Conservation (phyloP, 345 rosid genomes). For the Microthlaspi erraticum region DNA sequence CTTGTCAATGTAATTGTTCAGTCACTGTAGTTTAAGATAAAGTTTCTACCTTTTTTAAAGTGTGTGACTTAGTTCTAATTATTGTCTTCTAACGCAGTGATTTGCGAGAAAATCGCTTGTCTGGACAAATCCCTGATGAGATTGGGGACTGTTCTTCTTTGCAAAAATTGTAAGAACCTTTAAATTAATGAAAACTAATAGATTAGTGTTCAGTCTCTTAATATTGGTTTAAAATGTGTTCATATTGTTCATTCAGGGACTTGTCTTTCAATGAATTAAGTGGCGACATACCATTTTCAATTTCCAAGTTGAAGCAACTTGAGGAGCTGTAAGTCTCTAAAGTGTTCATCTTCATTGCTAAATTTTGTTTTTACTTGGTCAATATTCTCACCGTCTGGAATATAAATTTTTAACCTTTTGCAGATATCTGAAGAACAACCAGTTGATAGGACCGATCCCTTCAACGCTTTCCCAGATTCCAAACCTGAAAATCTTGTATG, state of each 20-base stretch:
- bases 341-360: too few species aligned
- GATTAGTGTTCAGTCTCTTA: background rate
- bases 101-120: slow-evolving; percentile 72
- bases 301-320: slow-evolving; percentile 86
- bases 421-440: slow-evolving; percentile 85
- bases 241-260: slow-evolving; percentile 56
- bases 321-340: slow-evolving; percentile 67
- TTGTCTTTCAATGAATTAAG: slow-evolving; percentile 79
- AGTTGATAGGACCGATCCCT: slow-evolving; percentile 88
- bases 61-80: slow-evolving; percentile 1
- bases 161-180: slow-evolving; percentile 66
- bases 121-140: slow-evolving; percentile 98
- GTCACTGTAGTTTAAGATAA: slow-evolving; percentile 25
- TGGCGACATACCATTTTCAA: slow-evolving; percentile 93
- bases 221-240: slow-evolving; percentile 30
- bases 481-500: slow-evolving; percentile 85
- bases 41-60: slow-evolving; percentile 3
- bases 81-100: slow-evolving; percentile 54
- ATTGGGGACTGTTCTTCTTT: slow-evolving; percentile 90
- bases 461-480: slow-evolving; percentile 95
- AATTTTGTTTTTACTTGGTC: too few species aligned
- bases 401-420: slow-evolving; percentile 1
- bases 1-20: slow-evolving; percentile 58
- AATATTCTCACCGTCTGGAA: slow-evolving; percentile 9
- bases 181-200: background rate